Evolutionary conservation across 306 rosid genomes (phyloP).

Genomic region (Boehmeria nivea): DNA sequence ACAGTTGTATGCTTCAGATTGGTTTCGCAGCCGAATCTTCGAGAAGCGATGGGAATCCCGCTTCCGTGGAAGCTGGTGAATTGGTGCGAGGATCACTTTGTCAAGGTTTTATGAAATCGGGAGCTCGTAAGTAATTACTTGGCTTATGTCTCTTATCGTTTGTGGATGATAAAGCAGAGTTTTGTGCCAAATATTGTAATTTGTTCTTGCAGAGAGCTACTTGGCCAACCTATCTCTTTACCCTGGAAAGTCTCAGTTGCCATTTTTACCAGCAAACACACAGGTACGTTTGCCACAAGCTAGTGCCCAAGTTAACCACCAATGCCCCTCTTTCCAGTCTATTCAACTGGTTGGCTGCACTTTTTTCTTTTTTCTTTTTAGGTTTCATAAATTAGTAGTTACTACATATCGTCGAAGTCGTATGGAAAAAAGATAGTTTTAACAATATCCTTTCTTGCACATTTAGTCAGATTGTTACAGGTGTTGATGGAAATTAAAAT

Average conservation of each 20-base stretch:
- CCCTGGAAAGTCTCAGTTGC: conserved; percentile 89
- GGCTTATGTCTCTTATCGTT: conserved; percentile 8
- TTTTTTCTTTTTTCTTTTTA: too few relatives aligned
- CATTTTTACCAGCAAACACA: conserved; percentile 84
- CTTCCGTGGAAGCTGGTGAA: conserved; percentile 53
- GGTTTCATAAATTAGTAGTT: too few relatives aligned
- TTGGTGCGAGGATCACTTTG: conserved; percentile 69
- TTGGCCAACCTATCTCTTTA: conserved; percentile 85
- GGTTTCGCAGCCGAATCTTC: conserved; percentile 67
- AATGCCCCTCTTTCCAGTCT: too few relatives aligned
- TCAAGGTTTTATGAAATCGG: conserved; percentile 64
- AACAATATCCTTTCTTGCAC: too few relatives aligned
- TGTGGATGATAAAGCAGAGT: conserved; percentile 12
- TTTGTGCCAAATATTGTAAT: conserved; percentile 10
- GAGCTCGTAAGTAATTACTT: conserved; percentile 61
- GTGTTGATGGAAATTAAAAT: too few relatives aligned
- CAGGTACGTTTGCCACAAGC: too few relatives aligned
- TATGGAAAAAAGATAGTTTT: too few relatives aligned
- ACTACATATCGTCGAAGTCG: too few relatives aligned
- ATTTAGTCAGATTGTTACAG: too few relatives aligned
- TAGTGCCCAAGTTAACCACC: too few relatives aligned
- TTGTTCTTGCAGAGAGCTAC: conserved; percentile 62
- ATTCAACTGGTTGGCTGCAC: too few relatives aligned
- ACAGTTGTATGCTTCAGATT: conserved; percentile 62
- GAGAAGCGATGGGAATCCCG: conserved; percentile 42